Base-by-base conservation (phyloP, 2,329 filamentous ascomycete species). In the Talaromyces sp. region DNA sequence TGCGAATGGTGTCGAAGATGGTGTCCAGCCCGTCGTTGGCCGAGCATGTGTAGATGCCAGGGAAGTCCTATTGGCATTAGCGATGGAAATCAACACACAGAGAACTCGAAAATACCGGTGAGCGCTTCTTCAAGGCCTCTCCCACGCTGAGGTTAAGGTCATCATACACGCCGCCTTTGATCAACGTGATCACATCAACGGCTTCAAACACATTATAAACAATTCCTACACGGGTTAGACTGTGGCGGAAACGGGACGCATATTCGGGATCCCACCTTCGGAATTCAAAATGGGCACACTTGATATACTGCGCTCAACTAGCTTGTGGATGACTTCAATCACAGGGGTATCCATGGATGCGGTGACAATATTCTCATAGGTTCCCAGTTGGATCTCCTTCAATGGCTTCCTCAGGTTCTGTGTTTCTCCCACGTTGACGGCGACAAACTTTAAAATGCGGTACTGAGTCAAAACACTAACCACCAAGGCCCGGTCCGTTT, bases 391-490 rank as follows among this genome's bases (percentile, higher is more conserved):
- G 59, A 97, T 84, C 64, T 97, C 92, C 62, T 86, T 85, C 60
- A 99, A 81, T 10, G 91, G 88, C 77, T 96, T 97, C 72, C 91
- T 90, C 63, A 99, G 79, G 71, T 92, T 85, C 68, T 95, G 88
- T 4, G 93, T 97, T 72, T 96, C 90, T 67, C 88, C 87, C 46
- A 90, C 87, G 75, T 99, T 99, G 75, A 99, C 93, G 11, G 94
- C 92, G 63, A 99, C 95, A 74, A 99, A 99, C 74, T 99, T 99
- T 65, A 99, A 85, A 67, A 99, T 97, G 61, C 95, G 89, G 76
- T 99, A 99, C 75, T 99, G 94, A 0, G 94, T 99, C 61, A 99
- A 90, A 63, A 99, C 94, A 68, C 92, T 97, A 63, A 99, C 90
- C 19, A 99, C 92, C 78, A 93, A 94, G 70, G 94, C 88, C 64